Conservation (phyloP, 768 basidiomycete genomes). For the Chalciporus sphaerocephalus region DNA sequence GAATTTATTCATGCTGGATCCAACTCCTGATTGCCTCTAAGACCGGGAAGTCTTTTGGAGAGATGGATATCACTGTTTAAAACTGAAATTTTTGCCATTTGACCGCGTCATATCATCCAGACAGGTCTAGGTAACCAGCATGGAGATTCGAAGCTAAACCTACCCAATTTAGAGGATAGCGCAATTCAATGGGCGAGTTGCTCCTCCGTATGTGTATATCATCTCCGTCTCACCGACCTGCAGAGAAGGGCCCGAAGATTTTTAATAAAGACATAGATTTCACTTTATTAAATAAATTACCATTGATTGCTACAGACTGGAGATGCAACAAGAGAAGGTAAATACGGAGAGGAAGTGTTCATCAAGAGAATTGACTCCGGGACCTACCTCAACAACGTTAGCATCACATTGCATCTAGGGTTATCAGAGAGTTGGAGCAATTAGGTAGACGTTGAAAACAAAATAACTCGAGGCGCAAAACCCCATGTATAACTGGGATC, state of each 20-base stretch:
- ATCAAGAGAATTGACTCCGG: slow-evolving; percentile 2
- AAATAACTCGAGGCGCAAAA: no score
- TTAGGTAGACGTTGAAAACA: no score
- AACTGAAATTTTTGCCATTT: slow-evolving; percentile 16
- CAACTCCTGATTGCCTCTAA: not conserved
- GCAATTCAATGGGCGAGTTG: not conserved
- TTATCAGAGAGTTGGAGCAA: not conserved
- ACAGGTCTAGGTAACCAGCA: slow-evolving; percentile 27
- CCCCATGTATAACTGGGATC: no score
- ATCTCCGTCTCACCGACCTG: no score
- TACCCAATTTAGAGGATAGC: no score
- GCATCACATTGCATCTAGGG: not conserved
- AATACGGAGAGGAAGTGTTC: not conserved
- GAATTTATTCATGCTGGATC: no score
- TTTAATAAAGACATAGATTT: no score
- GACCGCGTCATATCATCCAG: slow-evolving; percentile 20
- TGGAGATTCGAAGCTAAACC: slow-evolving; percentile 15
- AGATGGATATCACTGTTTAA: slow-evolving; percentile 4
- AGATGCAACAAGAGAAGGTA: not conserved
- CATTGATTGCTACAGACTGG: no score
- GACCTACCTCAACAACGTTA: not conserved
- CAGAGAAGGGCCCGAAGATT: no score
- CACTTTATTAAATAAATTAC: no score
- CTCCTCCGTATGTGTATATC: no score
- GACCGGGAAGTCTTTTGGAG: slow-evolving; percentile 9